phyloP scores from a whole-genome alignment of 176 grass and related monocot genomes.

The Dendrocalamus sinicus region DNA sequence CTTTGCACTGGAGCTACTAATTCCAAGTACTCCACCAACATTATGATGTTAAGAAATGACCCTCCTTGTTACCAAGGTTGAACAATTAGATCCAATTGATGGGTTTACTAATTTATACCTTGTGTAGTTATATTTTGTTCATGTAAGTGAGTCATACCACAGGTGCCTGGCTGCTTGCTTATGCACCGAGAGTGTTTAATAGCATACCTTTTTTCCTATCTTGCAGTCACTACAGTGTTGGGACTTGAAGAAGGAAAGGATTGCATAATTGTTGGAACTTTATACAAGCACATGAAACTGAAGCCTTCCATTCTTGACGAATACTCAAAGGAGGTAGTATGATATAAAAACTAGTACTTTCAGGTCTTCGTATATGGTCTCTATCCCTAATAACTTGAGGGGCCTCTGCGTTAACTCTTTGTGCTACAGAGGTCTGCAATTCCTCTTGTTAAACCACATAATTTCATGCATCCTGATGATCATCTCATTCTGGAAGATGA shows the following conservation, averaged over 20 bases:
- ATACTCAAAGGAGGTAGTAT: conserved; percentile 93
- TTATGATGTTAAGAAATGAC: background rate
- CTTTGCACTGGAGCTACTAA: background rate
- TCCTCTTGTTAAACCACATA: conserved; percentile 93
- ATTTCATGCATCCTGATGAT: conserved; percentile 95
- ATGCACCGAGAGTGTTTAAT: background rate
- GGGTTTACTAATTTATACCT: background rate
- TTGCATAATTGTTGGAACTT: conserved; percentile 88
- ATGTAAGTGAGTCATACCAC: background rate
- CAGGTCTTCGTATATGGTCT: conserved; percentile 2
- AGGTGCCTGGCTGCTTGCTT: too few species aligned
- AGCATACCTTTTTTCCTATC: background rate
- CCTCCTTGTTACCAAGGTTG: background rate
- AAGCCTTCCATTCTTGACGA: conserved; percentile 95
- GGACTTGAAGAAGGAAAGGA: conserved; percentile 95
- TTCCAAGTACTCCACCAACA: background rate
- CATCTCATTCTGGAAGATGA: conserved; percentile 99
- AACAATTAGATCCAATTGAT: background rate
- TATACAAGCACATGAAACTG: conserved; percentile 98
- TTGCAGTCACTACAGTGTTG: conserved; percentile 88
- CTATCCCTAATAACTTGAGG: background rate
- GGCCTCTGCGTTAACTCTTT: conserved; percentile 9
- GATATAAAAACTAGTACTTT: background rate
- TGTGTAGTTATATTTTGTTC: background rate
- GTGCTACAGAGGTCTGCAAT: conserved; percentile 76